These are phyloP conservation scores for Vitellaria paradoxa DNA, from an alignment of 179 eudicot genomes.

Conservation along the genomic window DNA sequence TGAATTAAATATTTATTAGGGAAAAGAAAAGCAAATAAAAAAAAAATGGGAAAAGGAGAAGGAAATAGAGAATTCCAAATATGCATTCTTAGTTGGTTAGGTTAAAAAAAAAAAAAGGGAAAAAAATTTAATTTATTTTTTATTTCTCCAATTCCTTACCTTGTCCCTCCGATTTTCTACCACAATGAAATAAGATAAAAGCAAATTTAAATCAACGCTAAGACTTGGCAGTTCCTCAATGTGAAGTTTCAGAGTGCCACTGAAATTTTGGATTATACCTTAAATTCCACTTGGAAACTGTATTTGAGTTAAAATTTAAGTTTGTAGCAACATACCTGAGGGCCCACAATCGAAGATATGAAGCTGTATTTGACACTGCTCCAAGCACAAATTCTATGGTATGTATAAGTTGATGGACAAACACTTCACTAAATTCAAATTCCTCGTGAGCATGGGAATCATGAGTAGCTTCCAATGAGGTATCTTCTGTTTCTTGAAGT, in stretches of 20 bases:
- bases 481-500: slow-evolving; percentile 49
- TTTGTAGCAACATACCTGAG: slow-evolving; percentile 49
- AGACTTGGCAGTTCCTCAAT: no score
- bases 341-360: slow-evolving; percentile 90
- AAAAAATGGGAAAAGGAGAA: no score
- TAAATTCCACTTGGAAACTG: neutral
- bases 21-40: no score
- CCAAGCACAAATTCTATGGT: slow-evolving; percentile 92
- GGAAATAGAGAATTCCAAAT: no score
- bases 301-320: neutral
- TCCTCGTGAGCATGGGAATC: slow-evolving; percentile 70
- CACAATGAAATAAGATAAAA: no score
- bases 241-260: neutral
- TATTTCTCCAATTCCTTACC: no score
- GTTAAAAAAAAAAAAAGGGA: no score
- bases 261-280: neutral
- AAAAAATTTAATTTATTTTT: no score
- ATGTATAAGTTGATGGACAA: slow-evolving; percentile 88
- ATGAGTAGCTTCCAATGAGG: slow-evolving; percentile 45
- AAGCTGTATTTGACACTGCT: slow-evolving; percentile 94
- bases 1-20: no score
- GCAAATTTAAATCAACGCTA: no score
- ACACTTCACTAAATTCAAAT: slow-evolving; percentile 83
- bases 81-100: no score
- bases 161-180: no score